These are phyloP conservation scores for Tuber borchii DNA, from an alignment of 495 filamentous ascomycete species.

Conservation along the genomic window DNA sequence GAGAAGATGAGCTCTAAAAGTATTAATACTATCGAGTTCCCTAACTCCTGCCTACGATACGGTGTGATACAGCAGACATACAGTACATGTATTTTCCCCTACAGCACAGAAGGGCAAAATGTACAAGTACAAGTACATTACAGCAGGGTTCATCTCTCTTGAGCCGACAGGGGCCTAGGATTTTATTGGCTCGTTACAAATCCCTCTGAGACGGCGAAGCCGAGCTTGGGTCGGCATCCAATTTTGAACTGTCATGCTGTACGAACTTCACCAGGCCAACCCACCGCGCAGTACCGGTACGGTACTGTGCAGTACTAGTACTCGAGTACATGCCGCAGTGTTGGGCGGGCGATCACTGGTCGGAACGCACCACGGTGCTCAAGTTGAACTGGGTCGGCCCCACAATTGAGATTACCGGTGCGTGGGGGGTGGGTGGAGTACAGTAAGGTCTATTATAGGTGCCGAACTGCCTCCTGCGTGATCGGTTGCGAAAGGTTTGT, in stretches of 20 bases:
- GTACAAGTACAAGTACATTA: too few species aligned
- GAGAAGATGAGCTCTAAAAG: not conserved
- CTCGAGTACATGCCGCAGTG: not conserved
- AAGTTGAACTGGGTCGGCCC: not conserved
- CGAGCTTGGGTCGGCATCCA: not conserved
- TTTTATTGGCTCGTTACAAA: constrained; percentile 1
- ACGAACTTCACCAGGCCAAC: not conserved
- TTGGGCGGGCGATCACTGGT: not conserved
- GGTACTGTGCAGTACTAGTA: too few species aligned
- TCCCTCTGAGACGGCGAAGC: not conserved
- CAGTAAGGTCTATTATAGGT: not conserved
- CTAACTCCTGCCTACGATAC: not conserved
- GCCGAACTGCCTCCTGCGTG: not conserved
- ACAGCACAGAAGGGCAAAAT: not conserved
- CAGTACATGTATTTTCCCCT: not conserved
- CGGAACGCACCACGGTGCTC: not conserved
- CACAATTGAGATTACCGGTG: not conserved
- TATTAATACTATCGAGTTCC: not conserved
- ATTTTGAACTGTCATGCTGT: not conserved
- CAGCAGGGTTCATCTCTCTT: not conserved
- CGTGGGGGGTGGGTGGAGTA: not conserved
- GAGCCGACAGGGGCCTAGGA: not conserved
- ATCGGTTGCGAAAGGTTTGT: not conserved
- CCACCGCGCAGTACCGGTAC: not conserved
- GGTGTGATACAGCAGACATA: not conserved